phyloP scores from a whole-genome alignment of 176 grass and related monocot genomes.

The Carex scoparia region DNA sequence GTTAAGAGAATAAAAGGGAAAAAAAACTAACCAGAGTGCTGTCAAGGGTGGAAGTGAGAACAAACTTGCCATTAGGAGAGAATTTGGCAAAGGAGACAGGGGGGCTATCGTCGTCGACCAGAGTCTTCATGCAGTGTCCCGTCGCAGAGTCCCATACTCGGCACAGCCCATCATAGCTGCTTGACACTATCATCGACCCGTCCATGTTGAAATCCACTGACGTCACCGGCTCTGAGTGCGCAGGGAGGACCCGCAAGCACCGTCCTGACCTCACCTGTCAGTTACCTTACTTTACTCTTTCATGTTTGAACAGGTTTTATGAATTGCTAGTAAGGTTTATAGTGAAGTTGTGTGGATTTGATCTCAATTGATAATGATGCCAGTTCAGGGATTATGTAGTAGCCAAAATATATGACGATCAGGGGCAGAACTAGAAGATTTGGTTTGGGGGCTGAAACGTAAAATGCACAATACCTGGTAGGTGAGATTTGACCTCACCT shows the following conservation, averaged over 20 bases:
- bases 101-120: slow-evolving; percentile 81
- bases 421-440: too few species aligned
- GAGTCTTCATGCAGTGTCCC: slow-evolving; percentile 81
- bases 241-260: slow-evolving; percentile 81
- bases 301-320: neutral
- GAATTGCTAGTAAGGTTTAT: neutral
- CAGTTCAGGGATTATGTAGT: neutral
- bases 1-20: neutral
- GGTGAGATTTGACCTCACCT: slow-evolving; percentile 30
- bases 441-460: too few species aligned
- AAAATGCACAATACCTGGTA: too few species aligned
- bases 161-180: slow-evolving; percentile 80
- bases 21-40: slow-evolving; percentile 72
- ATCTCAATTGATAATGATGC: neutral
- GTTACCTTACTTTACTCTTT: neutral
- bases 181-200: slow-evolving; percentile 67
- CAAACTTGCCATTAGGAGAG: slow-evolving; percentile 93
- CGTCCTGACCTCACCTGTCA: slow-evolving; percentile 50
- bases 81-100: slow-evolving; percentile 73
- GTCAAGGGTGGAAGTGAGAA: slow-evolving; percentile 82
- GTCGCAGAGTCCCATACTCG: slow-evolving; percentile 81
- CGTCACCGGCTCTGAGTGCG: slow-evolving; percentile 89
- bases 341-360: neutral
- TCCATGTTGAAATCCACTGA: slow-evolving; percentile 80
- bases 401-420: neutral